These are phyloP conservation scores for Cutaneotrichosporon sp. DNA, from an alignment of 1,284 basidiomycete genomes.

Conservation along the genomic window DNA sequence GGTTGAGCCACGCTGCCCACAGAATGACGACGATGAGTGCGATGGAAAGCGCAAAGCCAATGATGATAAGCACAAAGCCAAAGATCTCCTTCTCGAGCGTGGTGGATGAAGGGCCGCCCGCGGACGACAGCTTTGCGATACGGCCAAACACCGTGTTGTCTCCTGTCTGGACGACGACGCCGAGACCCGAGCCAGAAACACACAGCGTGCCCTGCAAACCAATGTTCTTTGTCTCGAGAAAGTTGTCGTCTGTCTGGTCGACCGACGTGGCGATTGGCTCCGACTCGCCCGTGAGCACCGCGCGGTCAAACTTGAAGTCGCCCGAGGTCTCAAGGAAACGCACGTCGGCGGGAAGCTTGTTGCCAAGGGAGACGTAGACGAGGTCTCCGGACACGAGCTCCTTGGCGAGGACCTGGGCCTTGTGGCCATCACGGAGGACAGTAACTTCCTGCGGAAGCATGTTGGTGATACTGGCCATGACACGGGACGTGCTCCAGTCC, in stretches of 20 bases:
- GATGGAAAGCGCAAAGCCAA: constrained; percentile 54
- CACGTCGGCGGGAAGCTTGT: constrained; percentile 53
- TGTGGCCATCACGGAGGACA: constrained; percentile 45
- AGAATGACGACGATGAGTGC: constrained; percentile 52
- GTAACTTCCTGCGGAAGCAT: constrained; percentile 50
- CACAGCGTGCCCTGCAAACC: constrained; percentile 62
- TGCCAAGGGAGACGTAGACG: constrained; percentile 44
- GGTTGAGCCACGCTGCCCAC: constrained; percentile 55
- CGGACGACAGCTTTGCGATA: constrained; percentile 55
- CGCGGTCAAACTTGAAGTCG: constrained; percentile 59
- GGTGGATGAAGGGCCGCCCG: constrained; percentile 49
- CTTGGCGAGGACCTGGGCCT: constrained; percentile 32
- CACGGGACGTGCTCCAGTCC: constrained; percentile 48
- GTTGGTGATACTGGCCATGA: constrained; percentile 50
- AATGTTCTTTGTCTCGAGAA: constrained; percentile 61
- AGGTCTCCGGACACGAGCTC: constrained; percentile 48
- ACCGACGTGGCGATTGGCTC: constrained; percentile 56
- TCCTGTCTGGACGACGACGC: constrained; percentile 57
- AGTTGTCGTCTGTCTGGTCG: constrained; percentile 55
- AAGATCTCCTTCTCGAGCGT: constrained; percentile 49
- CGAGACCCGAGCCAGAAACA: constrained; percentile 56
- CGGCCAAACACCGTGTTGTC: constrained; percentile 59
- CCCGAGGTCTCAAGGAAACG: constrained; percentile 52
- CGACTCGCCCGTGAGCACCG: constrained; percentile 60
- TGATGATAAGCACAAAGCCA: constrained; percentile 51